Base-by-base conservation (phyloP, 805 yeast species). In the Metschnikowia picachoensis region DNA sequence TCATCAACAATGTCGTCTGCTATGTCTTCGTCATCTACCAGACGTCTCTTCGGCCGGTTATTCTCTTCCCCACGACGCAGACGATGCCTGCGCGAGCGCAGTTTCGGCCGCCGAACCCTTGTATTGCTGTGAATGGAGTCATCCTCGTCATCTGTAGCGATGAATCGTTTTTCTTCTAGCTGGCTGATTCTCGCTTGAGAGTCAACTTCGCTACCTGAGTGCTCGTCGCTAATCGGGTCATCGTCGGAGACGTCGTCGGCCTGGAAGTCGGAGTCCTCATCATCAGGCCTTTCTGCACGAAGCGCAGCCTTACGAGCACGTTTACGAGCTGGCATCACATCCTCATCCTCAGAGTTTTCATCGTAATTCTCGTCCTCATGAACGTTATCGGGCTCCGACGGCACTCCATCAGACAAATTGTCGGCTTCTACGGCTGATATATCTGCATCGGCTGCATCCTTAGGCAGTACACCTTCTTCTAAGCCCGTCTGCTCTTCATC, bases 121-220 rank as follows among this genome's bases (percentile, higher is more conserved):
- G 57, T 54, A 32, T 55, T 58, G 3, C 54, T 61, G 9, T 52
- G 54, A 16, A 44, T 50, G 11, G 46, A 50, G 25, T 58, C 62
- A 12, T 61, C 69, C 25, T 69, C 74, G 29, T 64, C 69, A 41
- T 71, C 76, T 1, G 68, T 52, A 27, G 72, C 75, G 39, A 71
- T 52, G 39, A 71, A 71, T 32, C 58, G 55, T 41, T 60, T 60
- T 41, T 67, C 68, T 47, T 64, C 60, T 41, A 70, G 59, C 44
- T 55, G 56, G 35, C 64, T 62, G 13, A 65, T 37, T 39, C 59
- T 65, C 30, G 40, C 51, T 39, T 36, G 38, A 15, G 39, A 42
- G n/a, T 52, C 54, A 30, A 50, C 53, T 17, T 55, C 61, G 27
- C 47, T 57, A 12, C 41, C 60, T n/a, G 51, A 55, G 11, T 44